Base-by-base conservation (phyloP, 345 rosid species). In the Microcos paniculata region DNA sequence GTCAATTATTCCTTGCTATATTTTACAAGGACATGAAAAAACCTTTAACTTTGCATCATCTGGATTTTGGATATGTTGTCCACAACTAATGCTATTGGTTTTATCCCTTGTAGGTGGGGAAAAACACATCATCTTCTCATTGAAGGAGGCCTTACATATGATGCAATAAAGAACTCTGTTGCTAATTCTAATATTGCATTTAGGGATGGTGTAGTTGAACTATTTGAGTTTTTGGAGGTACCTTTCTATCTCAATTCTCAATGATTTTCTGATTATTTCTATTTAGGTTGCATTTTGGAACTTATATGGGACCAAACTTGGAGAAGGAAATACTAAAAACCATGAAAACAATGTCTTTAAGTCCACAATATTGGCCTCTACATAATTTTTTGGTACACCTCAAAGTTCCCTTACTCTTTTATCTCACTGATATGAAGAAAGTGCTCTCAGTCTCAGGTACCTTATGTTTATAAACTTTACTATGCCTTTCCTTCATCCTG, bases 71-170 rank as follows among this genome's bases (percentile, higher is more conserved):
- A 23, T 33, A 15, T 74, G 59, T 74, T 70, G 57, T 56, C 3
- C 15, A 26, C 10, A 24, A 65, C 24, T 68, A 16, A 58, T 71
- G 42, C 19, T 31, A 43, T 59, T 73, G 31, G 51, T 57, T 74
- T 65, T n/a, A 4, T 62, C 40, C 33, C 26, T 63, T 73, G 72
- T 77, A 94, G 98, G 97, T 92, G 98, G 98, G 87, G 82, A 31
- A 90, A 88, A 84, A 85, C 96, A 49, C 98, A 94, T 85, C 84
- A 61, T 82, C 92, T 94, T 83, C 92, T 94, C 9, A 83, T 92
- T 78, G 93, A 90, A 80, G 98, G 98, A 77, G 98, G 98, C 52
- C 91, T 92, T 31, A 88, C 93, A 12, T 88, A 83, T 77, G 92
- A 92, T 78, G 91, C 90, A 52, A 91, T 94, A 74, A 86, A 78